Conservation (phyloP, 1,139 yeast species). For the Torulaspora pretoriensis region DNA sequence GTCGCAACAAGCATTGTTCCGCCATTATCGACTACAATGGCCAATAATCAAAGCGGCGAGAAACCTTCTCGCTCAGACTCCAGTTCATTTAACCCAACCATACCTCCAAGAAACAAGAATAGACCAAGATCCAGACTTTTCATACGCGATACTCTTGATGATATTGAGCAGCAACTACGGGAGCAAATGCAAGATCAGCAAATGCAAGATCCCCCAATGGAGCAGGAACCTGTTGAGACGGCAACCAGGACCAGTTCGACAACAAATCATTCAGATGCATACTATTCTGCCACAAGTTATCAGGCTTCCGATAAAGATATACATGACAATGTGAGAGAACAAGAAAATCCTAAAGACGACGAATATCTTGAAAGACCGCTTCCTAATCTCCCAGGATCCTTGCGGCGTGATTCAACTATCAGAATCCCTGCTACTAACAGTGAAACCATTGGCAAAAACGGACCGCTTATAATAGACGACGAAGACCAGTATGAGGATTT, state of each 20-base stretch:
- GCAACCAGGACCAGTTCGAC: constrained; percentile 17
- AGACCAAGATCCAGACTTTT: constrained; percentile 32
- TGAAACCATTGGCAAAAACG: neutral
- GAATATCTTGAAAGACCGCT: constrained; percentile 17
- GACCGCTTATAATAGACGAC: constrained; percentile 2
- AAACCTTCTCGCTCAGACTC: constrained; percentile 26
- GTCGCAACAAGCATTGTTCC: constrained; percentile 29
- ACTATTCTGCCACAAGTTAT: constrained; percentile 23
- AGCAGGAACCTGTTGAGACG: constrained; percentile 5
- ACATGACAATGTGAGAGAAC: constrained; percentile 4
- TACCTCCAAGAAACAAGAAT: constrained; percentile 34
- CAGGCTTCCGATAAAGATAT: constrained; percentile 9
- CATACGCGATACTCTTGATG: constrained; percentile 24
- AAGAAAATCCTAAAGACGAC: constrained; percentile 11
- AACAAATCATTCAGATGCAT: constrained; percentile 23
- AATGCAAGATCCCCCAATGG: constrained; percentile 5
- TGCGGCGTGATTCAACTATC: constrained; percentile 15
- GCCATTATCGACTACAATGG: constrained; percentile 20
- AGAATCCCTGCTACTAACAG: constrained; percentile 1
- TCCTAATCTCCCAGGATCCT: constrained; percentile 20
- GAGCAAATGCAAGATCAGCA: constrained; percentile 10
- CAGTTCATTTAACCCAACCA: constrained; percentile 28
- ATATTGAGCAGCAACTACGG: constrained; percentile 17
- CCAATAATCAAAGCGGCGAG: constrained; percentile 14
- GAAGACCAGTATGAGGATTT: constrained; percentile 20